Base-by-base conservation (phyloP, 169 alveolate genomes). In the Plasmodium sp. region DNA sequence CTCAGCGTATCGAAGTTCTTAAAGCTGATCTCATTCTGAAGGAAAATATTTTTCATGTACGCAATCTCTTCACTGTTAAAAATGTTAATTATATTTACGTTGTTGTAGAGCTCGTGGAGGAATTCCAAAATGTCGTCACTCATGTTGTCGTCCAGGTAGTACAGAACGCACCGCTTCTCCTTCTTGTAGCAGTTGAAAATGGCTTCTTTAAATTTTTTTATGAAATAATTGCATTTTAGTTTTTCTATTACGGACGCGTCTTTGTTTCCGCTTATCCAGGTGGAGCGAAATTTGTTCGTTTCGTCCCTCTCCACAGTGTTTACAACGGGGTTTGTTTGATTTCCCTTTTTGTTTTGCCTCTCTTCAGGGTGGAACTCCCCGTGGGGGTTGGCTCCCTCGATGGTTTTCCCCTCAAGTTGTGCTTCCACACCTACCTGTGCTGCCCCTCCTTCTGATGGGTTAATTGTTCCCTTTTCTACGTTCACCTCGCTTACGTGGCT, bases 41-140 rank as follows among this genome's bases (percentile, higher is more conserved):
- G 77, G 41, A 92, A 75, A n/a, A 73, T 72, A 72, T 92, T 83
- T 82, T 92, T 92, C 77, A 92, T 82, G 77, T 43, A 92, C 18
- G 95, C 92, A 33, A 92, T 41, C 45, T 92, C 95, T 92, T 92
- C 95, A 67, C 88, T 92, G 62, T 92, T 92, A 72, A 92, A 92
- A 4, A 92, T 81, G 58, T 92, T 83, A 67, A 92, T 73, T 81
- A 92, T 51, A 82, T 92, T 67, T 22, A 81, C 95, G 83, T 92
- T 92, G 56, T 71, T 92, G 58, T 92, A 92, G 22, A 92, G 3
- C 27, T 81, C 84, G 43, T 92, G 95, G 41, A 92, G 48, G 83
- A 81, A 92, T 92, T 92, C 95, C 56, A 92, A 92, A 67, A 92
- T 79, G 5, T 92, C 85, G 27, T 92, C 92, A 83, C 43, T 92